Percentiles rank a stretch among this genome's conserved stretches.
phyloP scores from a whole-genome alignment of 108 stramenopile species.

The Pseudonitzschia multiseries region DNA sequence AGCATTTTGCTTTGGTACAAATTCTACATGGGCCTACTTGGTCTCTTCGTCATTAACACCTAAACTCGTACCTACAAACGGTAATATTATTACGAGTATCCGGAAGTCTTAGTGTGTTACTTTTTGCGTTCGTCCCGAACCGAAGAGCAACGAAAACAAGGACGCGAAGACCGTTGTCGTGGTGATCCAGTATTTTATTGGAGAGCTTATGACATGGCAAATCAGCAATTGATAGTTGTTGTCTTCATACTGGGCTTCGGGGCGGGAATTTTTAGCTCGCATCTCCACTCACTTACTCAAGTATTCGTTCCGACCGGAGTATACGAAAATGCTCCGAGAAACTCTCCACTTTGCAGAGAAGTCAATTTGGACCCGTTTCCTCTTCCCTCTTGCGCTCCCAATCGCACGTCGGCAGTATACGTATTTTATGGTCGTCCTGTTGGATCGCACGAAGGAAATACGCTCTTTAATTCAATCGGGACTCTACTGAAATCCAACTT shows the following conservation, averaged over 20 bases:
- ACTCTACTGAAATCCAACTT: slow-evolving; percentile 11
- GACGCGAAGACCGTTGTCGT: too few relatives aligned
- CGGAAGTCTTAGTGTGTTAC: too few relatives aligned
- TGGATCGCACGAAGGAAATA: not conserved
- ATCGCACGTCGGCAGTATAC: slow-evolving; percentile 8
- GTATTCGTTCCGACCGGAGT: not conserved
- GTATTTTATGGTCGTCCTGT: slow-evolving; percentile 2
- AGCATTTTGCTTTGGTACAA: too few relatives aligned
- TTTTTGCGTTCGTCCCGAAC: too few relatives aligned
- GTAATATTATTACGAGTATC: too few relatives aligned
- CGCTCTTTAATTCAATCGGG: not conserved
- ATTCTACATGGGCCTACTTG: too few relatives aligned
- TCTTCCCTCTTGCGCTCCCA: not conserved
- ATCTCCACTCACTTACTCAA: not conserved
- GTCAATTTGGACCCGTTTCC: slow-evolving; percentile 11
- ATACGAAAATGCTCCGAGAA: not conserved
- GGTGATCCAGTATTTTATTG: too few relatives aligned
- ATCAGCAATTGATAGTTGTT: not conserved
- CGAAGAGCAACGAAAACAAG: too few relatives aligned
- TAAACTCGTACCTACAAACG: too few relatives aligned
- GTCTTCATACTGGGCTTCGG: slow-evolving; percentile 7
- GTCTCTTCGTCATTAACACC: too few relatives aligned
- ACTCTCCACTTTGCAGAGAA: not conserved
- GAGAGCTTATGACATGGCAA: not conserved
- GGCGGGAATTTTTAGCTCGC: slow-evolving; percentile 6